Base-by-base conservation (phyloP, 2,329 filamentous ascomycete species). In the Sclerotinia sclerotiorum region DNA sequence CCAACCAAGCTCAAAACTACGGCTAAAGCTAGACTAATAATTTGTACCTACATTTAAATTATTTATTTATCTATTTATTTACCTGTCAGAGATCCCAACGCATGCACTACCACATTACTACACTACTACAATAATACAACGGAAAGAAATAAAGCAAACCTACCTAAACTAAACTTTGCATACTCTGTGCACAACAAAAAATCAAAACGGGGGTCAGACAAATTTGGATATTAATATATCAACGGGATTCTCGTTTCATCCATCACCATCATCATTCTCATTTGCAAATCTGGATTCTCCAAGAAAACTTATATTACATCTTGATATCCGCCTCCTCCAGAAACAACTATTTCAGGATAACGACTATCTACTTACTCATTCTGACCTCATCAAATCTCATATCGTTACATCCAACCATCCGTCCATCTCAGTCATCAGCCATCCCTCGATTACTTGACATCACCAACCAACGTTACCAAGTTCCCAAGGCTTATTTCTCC, bases 361-460 rank as follows among this genome's bases (percentile, higher is more conserved):
- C 17, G 15, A n/a, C 19, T 56, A 24, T 10, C 58, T 62, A 46
- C 42, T 46, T 46, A 32, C 46, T 35, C 29, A 49, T 51, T 39
- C 60, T 62, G 60, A 62, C 60, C 60, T 62, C 60, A 62, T 62
- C 60, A 62, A 62, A 62, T 49, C 29, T 39, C 32, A 62, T 39
- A 24, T 13, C 15, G 60, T 51, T 62, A 61, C 44, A 61, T 61
- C 44, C 8, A 35, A 15, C 5, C 15, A 32, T 32, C 32, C 2
- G 5, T 27, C 24, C n/a, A 48, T 46, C 57, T 60, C 57, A 61
- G 27, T 61, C 57, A 61, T 61, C 58, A 49, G 49, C 29, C 58
- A 49, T 61, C 44, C 58, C 19, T 35, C 27, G 44, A 49, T 61
- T 61, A 35, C 57, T 24, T 54, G 10, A 19, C 27, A 32, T 61